These are phyloP conservation scores for Immersiporthe knoxdaviesiana DNA, from an alignment of 2,329 filamentous ascomycete genomes.

Conservation along the genomic window DNA sequence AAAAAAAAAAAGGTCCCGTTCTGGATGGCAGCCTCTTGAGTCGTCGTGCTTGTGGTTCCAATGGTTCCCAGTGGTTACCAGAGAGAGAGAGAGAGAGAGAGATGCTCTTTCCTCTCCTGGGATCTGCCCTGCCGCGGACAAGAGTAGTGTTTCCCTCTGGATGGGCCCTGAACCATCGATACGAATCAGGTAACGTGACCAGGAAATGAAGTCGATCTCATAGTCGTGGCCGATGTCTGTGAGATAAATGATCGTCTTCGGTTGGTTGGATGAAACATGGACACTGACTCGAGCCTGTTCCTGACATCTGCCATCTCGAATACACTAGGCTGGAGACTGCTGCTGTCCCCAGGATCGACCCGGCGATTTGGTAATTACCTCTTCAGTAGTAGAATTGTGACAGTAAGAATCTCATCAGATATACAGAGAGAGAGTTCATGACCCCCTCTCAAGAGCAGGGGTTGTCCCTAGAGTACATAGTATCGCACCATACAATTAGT, in stretches of 20 bases:
- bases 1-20: not conserved
- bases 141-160: not conserved
- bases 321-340: no score
- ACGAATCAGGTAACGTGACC: conserved; percentile 8
- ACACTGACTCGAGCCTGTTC: not conserved
- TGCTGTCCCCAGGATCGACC: not conserved
- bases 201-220: not conserved
- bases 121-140: not conserved
- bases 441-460: not conserved
- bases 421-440: not conserved
- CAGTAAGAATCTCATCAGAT: not conserved
- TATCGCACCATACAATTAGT: not conserved
- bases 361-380: not conserved
- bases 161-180: not conserved
- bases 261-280: not conserved
- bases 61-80: no score
- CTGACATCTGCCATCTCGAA: not conserved
- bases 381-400: not conserved
- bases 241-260: not conserved
- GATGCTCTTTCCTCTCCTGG: not conserved
- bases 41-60: not conserved
- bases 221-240: not conserved
- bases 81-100: no score
- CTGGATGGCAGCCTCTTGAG: not conserved
- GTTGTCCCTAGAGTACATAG: not conserved